Evolutionary conservation across 2,329 filamentous ascomycete genomes (phyloP).

Genomic region (Fusarium sp.): DNA sequence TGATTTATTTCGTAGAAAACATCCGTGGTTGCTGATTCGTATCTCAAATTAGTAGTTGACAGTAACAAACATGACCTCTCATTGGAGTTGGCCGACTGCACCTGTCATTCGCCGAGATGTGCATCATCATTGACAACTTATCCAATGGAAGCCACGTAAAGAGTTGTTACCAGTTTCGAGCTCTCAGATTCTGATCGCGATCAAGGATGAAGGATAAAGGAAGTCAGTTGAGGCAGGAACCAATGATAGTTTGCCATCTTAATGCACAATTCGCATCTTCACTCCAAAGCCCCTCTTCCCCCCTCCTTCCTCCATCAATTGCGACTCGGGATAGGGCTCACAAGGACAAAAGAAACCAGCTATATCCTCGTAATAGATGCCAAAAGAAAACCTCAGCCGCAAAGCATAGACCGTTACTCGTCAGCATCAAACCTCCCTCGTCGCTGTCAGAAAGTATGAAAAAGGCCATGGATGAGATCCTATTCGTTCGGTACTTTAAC

Average conservation of each 20-base stretch:
- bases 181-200: constrained; percentile 9
- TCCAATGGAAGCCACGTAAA: constrained; percentile 4
- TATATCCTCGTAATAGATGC: constrained; percentile 22
- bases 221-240: constrained; percentile 16
- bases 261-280: constrained; percentile 4
- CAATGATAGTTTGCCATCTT: constrained; percentile 18
- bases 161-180: constrained; percentile 5
- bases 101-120: constrained; percentile 1
- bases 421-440: constrained; percentile 31
- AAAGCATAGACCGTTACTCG: constrained; percentile 28
- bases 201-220: constrained; percentile 27
- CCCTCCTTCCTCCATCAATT: constrained; percentile 8
- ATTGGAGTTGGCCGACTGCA: constrained; percentile 4
- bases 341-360: constrained; percentile 15
- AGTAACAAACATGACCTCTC: not conserved
- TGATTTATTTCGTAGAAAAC: not conserved
- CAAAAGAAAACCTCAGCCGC: constrained; percentile 16
- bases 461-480: constrained; percentile 25
- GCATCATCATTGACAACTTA: not conserved
- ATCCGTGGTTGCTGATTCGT: not conserved
- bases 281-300: constrained; percentile 6
- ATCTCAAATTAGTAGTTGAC: constrained; percentile 17
- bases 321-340: not conserved
- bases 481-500: constrained; percentile 44
- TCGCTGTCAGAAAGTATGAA: constrained; percentile 32